Evolutionary conservation across 352 stramenopile genomes (phyloP).

Genomic region (Pythium utonaiense): DNA sequence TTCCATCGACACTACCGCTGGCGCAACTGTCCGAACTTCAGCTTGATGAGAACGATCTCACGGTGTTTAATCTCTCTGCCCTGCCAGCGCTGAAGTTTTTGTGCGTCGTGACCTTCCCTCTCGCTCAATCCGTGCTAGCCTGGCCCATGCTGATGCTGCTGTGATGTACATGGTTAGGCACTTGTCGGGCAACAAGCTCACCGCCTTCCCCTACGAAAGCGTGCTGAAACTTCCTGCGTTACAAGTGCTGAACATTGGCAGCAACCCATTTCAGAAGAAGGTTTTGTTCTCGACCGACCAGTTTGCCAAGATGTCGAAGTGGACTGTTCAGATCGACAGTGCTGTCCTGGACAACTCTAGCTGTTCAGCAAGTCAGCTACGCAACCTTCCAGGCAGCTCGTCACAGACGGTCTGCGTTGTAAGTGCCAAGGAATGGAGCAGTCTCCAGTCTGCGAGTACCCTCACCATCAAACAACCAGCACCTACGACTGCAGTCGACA

Average conservation of each 20-base stretch:
- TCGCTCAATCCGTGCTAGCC: too few species aligned
- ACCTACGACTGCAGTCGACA: too few species aligned
- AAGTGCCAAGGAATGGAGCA: not conserved
- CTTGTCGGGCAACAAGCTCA: not conserved
- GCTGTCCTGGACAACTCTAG: not conserved
- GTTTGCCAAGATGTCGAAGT: not conserved
- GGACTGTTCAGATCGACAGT: not conserved
- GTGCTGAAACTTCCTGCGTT: not conserved
- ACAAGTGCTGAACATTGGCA: not conserved
- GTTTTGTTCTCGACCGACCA: not conserved
- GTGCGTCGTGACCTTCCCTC: too few species aligned
- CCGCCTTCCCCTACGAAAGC: not conserved
- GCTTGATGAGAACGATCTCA: not conserved
- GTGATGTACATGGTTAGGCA: not conserved
- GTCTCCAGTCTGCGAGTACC: not conserved
- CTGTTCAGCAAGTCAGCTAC: not conserved
- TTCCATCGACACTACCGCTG: not conserved
- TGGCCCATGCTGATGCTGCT: not conserved
- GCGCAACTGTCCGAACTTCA: not conserved
- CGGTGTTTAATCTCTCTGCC: not conserved
- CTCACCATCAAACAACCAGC: too few species aligned
- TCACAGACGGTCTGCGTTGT: not conserved
- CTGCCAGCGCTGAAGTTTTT: not conserved
- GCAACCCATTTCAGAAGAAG: not conserved
- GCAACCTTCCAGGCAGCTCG: not conserved